Conservation (phyloP, 2,329 filamentous ascomycete genomes). For the Reticulascus tulasneorum region DNA sequence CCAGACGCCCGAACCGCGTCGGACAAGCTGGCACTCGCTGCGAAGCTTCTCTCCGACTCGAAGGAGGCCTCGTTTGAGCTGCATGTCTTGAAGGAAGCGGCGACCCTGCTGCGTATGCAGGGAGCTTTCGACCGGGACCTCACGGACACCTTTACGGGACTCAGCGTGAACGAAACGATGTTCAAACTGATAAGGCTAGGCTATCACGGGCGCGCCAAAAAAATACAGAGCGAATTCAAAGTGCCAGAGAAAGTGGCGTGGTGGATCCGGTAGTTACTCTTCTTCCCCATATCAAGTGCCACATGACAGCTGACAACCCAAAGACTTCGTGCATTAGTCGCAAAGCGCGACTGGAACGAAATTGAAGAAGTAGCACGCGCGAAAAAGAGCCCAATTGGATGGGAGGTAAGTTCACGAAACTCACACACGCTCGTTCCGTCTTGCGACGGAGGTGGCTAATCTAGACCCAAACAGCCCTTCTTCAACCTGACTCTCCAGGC, state of each 20-base stretch:
- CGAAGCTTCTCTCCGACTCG: slow-evolving; percentile 77
- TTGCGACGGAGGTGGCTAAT: not conserved
- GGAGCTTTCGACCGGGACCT: slow-evolving; percentile 83
- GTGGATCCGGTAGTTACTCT: slow-evolving; percentile 61
- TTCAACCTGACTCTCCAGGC: slow-evolving; percentile 85
- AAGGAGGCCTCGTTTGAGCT: slow-evolving; percentile 75
- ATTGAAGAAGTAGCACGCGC: slow-evolving; percentile 78
- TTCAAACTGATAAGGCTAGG: slow-evolving; percentile 81
- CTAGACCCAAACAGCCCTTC: slow-evolving; percentile 64
- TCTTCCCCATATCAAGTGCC: slow-evolving; percentile 1
- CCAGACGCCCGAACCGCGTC: slow-evolving; percentile 63
- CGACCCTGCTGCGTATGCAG: slow-evolving; percentile 77
- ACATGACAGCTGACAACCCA: no score
- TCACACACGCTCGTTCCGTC: not conserved
- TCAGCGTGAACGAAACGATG: slow-evolving; percentile 88
- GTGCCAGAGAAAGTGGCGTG: slow-evolving; percentile 85
- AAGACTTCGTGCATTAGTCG: slow-evolving; percentile 83
- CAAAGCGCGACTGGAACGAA: slow-evolving; percentile 87
- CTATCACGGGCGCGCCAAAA: slow-evolving; percentile 79
- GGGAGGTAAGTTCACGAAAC: slow-evolving; percentile 65
- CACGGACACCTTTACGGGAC: slow-evolving; percentile 69
- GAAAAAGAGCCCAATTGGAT: slow-evolving; percentile 88
- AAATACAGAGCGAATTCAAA: slow-evolving; percentile 88
- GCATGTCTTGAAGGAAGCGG: slow-evolving; percentile 73
- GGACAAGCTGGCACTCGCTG: slow-evolving; percentile 86